Evolutionary conservation across 345 rosid species (phyloP), one percentile per base, ranked within the genome.

Genomic region (Lenwebbia sp.): DNA sequence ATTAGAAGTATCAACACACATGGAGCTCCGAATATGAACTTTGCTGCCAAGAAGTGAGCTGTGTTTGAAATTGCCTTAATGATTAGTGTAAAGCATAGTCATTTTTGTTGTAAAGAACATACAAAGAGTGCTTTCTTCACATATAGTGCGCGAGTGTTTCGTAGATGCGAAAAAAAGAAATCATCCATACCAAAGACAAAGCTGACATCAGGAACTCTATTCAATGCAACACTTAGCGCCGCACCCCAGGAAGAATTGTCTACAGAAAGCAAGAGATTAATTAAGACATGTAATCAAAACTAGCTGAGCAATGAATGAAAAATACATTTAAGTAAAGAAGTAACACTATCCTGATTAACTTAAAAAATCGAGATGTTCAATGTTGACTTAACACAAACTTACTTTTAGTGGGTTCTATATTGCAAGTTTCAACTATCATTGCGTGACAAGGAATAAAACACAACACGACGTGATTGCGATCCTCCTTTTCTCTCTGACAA

Each of bases 181-280:
- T 60, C 2, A 15, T 60, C 33, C 74, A 25, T 60, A 60, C 74
- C 74, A 19, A 60, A 60, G 74, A n/a, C 33, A 13, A 13, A 58
- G 1, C 0, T 37, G 30, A 1, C 19, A n/a, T 58, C 13, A n/a
- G 33, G 4, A 58, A n/a, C 33, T 28, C 2, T 28, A 60, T n/a
- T 3, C 4, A 60, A 0, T 28, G 37, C 19, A 60, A n/a, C 0
- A 13, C 13, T 6, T 60, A n/a, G 74, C 37, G 19, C 5, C 10
- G 0, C 1, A 8, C 37, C 37, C 37, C 19, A n/a, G 70, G 21
- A 58, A n/a, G 37, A 3, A 58, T 58, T n/a, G 19, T 13, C 19
- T 58, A n/a, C 2, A 6, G 17, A n/a, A 58, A 58, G 33, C 19
- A 60, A 60, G 74, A 60, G 37, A 60, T 60, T 60, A 1, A 60